Evolutionary conservation across 768 basidiomycete species (phyloP).

Genomic region (Daedaleopsis sinensis): DNA sequence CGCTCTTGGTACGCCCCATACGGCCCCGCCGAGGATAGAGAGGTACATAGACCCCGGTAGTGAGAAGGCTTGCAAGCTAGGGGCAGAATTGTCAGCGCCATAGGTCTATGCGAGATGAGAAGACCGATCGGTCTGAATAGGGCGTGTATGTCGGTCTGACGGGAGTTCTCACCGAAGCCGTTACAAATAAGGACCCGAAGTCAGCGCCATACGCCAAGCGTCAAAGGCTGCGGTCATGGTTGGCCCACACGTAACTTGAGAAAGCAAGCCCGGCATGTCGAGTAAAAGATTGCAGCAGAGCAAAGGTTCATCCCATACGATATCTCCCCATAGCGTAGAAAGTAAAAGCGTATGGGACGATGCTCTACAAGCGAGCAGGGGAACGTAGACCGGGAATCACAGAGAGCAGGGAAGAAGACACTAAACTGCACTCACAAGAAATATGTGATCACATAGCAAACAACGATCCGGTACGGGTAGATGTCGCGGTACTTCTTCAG

Average conservation of each 20-base stretch:
- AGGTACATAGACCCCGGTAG: conserved; percentile 98
- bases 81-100: background rate
- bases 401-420: background rate
- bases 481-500: conserved; percentile 92
- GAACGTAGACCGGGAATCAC: background rate
- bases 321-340: background rate
- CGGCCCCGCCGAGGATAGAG: conserved; percentile 93
- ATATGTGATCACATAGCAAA: conserved; percentile 89
- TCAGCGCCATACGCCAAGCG: no score
- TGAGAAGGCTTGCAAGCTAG: conserved; percentile 93
- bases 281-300: background rate
- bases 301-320: no score
- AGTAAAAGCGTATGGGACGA: background rate
- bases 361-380: no score
- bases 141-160: background rate
- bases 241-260: no score
- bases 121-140: background rate
- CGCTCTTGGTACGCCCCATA: conserved; percentile 88
- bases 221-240: no score
- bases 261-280: background rate
- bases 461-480: conserved; percentile 81
- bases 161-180: no score
- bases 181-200: no score
- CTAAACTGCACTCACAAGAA: conserved; percentile 70
- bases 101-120: background rate